Base-by-base conservation (phyloP, 345 rosid species). In the Chamaenerion angustifolium region DNA sequence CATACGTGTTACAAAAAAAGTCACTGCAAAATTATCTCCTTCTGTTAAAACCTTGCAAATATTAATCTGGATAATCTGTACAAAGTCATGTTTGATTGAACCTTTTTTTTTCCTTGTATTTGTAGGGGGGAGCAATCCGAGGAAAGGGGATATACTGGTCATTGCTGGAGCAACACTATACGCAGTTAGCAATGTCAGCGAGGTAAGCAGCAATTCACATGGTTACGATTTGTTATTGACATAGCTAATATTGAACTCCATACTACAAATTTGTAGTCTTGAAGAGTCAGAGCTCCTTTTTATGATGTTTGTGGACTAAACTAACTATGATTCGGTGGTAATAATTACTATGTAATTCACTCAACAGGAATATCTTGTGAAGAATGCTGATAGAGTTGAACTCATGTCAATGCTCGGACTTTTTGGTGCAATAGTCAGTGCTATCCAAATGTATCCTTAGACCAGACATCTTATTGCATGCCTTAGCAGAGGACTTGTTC, bases 361-460 rank as follows among this genome's bases (percentile, higher is more conserved):
- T 59, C 16, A 65, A 67, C 76, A 82, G 92, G 92, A 79, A 64
- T 82, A 67, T 63, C 71, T 87, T 52, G 96, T 92, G 63, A 82
- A 82, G 75, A 92, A 71, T 68, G 85, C 90, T 42, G 69, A 81
- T 63, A 73, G 75, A 65, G 59, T 80, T 66, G 98, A 92, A 64
- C 82, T 87, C 53, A 75, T 92, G 82, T 52, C 88, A 14, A 73
- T 87, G 57, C 57, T 92, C 45, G 98, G 95, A 27, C 50, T 92
- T 49, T 86, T 78, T 44, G 95, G 95, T 54, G 90, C 94, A 51
- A 68, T 82, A 49, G 56, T 82, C 60, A 76, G 84, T 68, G 95
- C 84, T 42, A 64, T 88, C 57, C 98, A 88, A 70, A 81, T 88
- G 96, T 87, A 92, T 92, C 93, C 93, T 83, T 62, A 13, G 16